These are phyloP conservation scores for Ambrosiella xylebori DNA, from an alignment of 2,329 filamentous ascomycete species.

Conservation along the genomic window DNA sequence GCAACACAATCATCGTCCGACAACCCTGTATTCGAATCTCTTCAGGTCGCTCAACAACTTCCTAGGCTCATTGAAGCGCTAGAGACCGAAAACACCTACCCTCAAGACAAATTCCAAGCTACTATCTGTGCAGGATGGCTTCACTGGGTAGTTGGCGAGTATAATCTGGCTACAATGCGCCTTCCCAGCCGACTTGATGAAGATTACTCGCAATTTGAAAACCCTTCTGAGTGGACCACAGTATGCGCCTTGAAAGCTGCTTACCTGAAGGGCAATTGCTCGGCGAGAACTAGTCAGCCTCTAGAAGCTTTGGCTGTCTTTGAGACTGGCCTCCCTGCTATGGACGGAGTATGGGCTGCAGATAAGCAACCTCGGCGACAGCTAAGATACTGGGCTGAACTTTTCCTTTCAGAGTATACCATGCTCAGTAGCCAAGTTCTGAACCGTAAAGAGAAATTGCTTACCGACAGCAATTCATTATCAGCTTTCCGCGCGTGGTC, in stretches of 20 bases:
- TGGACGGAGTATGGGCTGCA: slow-evolving; percentile 32
- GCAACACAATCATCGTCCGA: slow-evolving; percentile 27
- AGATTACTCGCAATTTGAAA: slow-evolving; percentile 34
- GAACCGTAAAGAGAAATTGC: slow-evolving; percentile 31
- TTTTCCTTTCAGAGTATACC: slow-evolving; percentile 58
- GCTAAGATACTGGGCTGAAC: slow-evolving; percentile 61
- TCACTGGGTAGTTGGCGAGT: slow-evolving; percentile 60
- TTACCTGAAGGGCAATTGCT: slow-evolving; percentile 55
- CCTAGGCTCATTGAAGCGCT: slow-evolving; percentile 38
- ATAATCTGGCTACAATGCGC: slow-evolving; percentile 38
- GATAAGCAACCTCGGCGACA: slow-evolving; percentile 42
- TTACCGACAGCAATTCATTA: slow-evolving; percentile 36
- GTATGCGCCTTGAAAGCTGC: slow-evolving; percentile 65
- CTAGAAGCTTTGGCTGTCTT: slow-evolving; percentile 49
- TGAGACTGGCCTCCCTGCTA: slow-evolving; percentile 44
- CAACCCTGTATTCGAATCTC: slow-evolving; percentile 28
- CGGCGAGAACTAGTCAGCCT: slow-evolving; percentile 31
- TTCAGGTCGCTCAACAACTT: slow-evolving; percentile 28
- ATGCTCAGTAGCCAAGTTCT: slow-evolving; percentile 47
- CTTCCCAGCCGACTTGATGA: slow-evolving; percentile 47
- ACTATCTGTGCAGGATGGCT: slow-evolving; percentile 72
- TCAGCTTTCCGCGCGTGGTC: slow-evolving; percentile 50
- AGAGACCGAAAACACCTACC: slow-evolving; percentile 35
- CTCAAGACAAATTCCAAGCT: slow-evolving; percentile 56
- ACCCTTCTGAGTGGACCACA: slow-evolving; percentile 59